Base-by-base conservation (phyloP, 176 grass and related monocot species). In the Oryza punctata region DNA sequence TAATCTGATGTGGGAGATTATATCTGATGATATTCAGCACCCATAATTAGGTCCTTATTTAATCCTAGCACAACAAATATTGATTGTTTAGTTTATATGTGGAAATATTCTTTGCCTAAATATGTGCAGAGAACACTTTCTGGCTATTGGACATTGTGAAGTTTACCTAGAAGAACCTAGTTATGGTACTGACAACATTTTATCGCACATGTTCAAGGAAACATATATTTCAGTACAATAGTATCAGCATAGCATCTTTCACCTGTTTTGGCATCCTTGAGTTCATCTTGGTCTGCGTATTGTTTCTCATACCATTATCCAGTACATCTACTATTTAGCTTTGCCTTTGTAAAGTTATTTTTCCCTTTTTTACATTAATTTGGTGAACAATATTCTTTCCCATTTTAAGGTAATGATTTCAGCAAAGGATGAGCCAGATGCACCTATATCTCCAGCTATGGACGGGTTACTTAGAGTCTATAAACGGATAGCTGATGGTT, bases 361-460 rank as follows among this genome's bases (percentile, higher is more conserved):
- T 11, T 43, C 37, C 63, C 70, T 25, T 69, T 76, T 25, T n/a
- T 59, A n/a, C 54, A 60, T 43, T 77, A 49, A 81, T 70, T 77
- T 85, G 29, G 27, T 69, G 47, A 80, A 60, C 38, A 15, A 76
- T 68, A 18, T 27, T 72, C 71, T 84, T 37, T 79, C 65, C 24
- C 59, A 44, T 74, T 72, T 80, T 29, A 81, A 98, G 95, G 92
- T 98, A 76, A 92, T 98, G 70, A 89, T 98, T 79, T 94, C 95
- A 72, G 90, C 95, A 67, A 98, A 98, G 77, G 95, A 98, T 86
- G 95, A 94, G 63, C 95, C 90, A 50, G 95, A 94, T 79, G 67
- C 84, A 47, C 78, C 69, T 1, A 60, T 98, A 52, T 88, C 95
- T 88, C 90, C 95, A 81, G 92, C 95, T 54, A 90, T 98, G 81